Evolutionary conservation across 2,329 filamentous ascomycete genomes (phyloP), one percentile per base, ranked within the genome.

Genomic region (Penicillium sp.): DNA sequence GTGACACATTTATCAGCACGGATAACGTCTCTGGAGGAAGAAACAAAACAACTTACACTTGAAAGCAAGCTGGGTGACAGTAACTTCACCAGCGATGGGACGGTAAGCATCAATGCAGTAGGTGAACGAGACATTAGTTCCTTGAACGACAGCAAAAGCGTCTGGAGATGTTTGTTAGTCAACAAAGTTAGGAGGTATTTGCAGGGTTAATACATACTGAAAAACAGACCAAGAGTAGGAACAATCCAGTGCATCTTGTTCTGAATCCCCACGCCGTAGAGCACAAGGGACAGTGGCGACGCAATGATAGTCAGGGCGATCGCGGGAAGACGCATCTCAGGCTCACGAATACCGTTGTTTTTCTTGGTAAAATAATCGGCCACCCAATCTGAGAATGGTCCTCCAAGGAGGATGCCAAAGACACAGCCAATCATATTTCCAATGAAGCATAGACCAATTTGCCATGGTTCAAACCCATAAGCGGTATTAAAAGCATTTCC

Each of bases 391-490:
- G 66, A 67, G 23, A 72, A 52, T 27, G 74, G 69, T 0, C 83
- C 83, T 8, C 82, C 82, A 2, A 78, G 76, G 3, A 79, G 76
- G 16, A 83, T 77, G 6, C 80, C 83, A 16, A 60, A 37, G 11
- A 46, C 11, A 8, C 39, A 33, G 4, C 50, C 50, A 14, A 53
- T 27, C n/a, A 53, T 45, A 13, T 39, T 16, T 11, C 37, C 31
- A 9, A 46, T n/a, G 14, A 45, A 45, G 23, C 44, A 53, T 6
- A 53, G n/a, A 4, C 50, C 50, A 16, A 23, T 23, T 4, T 23
- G 25, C 5, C 19, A 19, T 7, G 39, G 21, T 26, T 45, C 21
- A 19, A 53, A 53, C 4, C 26, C 26, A 14, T 53, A 53, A 6
- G 39, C 31, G 13, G 31, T 16, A 14, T 35, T 35, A 4, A 35